These are phyloP conservation scores for Pythium scleroteichum DNA, from an alignment of 352 stramenopile species.

Conservation along the genomic window DNA sequence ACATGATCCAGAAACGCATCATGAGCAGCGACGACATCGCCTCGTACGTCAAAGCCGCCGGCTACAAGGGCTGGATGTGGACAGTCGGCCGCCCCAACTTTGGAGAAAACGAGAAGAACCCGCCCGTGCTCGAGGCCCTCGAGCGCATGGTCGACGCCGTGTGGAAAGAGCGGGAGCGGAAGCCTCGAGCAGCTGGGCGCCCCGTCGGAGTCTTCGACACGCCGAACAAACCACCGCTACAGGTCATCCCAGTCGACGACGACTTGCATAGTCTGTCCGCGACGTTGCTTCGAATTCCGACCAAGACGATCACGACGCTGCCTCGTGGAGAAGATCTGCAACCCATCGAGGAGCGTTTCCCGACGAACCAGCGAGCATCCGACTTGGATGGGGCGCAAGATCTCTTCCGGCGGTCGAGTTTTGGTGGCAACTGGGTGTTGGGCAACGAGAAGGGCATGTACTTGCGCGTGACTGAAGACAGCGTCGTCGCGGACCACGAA, in stretches of 20 bases:
- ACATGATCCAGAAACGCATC: constrained; percentile 82
- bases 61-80: constrained; percentile 86
- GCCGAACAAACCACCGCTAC: constrained; percentile 33
- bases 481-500: constrained; percentile 58
- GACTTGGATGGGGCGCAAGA: constrained; percentile 20
- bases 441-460: constrained; percentile 79
- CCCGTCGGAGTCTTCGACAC: constrained; percentile 52
- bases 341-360: constrained; percentile 41
- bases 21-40: constrained; percentile 88
- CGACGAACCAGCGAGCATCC: not conserved
- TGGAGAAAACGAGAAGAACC: constrained; percentile 82
- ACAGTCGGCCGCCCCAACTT: constrained; percentile 75
- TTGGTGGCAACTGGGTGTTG: constrained; percentile 79
- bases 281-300: constrained; percentile 68
- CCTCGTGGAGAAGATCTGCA: constrained; percentile 60
- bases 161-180: constrained; percentile 22
- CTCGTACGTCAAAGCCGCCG: constrained; percentile 63
- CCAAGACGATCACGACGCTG: constrained; percentile 74
- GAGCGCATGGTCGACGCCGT: constrained; percentile 66
- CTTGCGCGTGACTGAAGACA: constrained; percentile 67
- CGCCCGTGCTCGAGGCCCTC: constrained; percentile 67
- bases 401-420: constrained; percentile 26
- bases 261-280: constrained; percentile 67
- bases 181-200: not conserved
- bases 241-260: constrained; percentile 61